phyloP scores from a whole-genome alignment of 2,329 filamentous ascomycete species.

The Cercospora beticola region DNA sequence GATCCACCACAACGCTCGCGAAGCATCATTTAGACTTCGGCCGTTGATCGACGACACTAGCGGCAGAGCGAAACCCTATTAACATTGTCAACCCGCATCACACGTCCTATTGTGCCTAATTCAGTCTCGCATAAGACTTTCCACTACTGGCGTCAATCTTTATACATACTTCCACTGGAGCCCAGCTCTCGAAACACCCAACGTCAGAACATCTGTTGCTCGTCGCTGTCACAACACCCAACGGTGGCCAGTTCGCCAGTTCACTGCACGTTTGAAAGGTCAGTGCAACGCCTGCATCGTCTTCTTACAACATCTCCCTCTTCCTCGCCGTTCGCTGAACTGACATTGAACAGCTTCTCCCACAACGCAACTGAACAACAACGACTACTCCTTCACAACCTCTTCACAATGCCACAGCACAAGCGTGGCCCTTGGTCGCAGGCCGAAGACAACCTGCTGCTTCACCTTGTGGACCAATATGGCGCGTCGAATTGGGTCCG shows the following conservation, averaged over 20 bases:
- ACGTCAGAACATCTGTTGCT: slow-evolving; percentile 21
- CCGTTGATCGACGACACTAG: slow-evolving; percentile 13
- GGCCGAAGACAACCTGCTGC: slow-evolving; percentile 69
- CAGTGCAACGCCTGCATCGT: slow-evolving; percentile 22
- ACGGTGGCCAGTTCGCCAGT: slow-evolving; percentile 22
- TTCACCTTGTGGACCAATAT: slow-evolving; percentile 68
- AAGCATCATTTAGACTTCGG: slow-evolving; percentile 11
- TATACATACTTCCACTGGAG: slow-evolving; percentile 22
- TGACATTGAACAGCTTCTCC: slow-evolving; percentile 16
- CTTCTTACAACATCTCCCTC: slow-evolving; percentile 5
- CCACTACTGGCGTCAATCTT: slow-evolving; percentile 15
- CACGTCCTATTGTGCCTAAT: slow-evolving; percentile 18
- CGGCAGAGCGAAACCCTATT: slow-evolving; percentile 22
- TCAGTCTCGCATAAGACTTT: slow-evolving; percentile 12
- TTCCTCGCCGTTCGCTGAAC: slow-evolving; percentile 5
- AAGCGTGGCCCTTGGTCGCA: slow-evolving; percentile 82
- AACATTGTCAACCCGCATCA: slow-evolving; percentile 21
- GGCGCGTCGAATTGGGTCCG: slow-evolving; percentile 87
- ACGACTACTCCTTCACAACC: slow-evolving; percentile 5
- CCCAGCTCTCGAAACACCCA: slow-evolving; percentile 19
- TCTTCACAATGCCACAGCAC: slow-evolving; percentile 50
- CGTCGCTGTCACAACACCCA: slow-evolving; percentile 19
- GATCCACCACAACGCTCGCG: slow-evolving; percentile 3
- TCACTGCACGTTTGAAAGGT: slow-evolving; percentile 16
- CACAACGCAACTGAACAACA: neutral